Percentiles rank a stretch among this genome's conserved stretches.
Conservation (phyloP, 2,329 filamentous ascomycete genomes). For the Waltergamsia citrina region DNA sequence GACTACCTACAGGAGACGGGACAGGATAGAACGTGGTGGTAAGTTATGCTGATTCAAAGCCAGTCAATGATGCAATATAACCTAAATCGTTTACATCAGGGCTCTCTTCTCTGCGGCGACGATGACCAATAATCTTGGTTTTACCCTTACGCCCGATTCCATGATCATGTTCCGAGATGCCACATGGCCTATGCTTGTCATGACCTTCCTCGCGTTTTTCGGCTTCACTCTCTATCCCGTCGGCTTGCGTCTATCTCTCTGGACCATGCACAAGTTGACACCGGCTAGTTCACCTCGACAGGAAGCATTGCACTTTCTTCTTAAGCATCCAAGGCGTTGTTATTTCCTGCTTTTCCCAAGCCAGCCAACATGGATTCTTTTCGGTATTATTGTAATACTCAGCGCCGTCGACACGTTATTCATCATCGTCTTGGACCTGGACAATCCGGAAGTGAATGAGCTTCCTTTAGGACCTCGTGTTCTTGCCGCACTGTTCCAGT, state of each 20-base stretch:
- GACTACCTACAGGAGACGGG: conserved; percentile 27
- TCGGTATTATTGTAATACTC: conserved; percentile 37
- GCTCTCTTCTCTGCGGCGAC: conserved; percentile 40
- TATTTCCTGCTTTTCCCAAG: conserved; percentile 54
- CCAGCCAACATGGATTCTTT: conserved; percentile 48
- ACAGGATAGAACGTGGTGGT: conserved; percentile 38
- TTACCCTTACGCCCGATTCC: conserved; percentile 44
- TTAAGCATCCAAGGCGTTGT: conserved; percentile 53
- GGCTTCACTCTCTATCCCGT: conserved; percentile 49
- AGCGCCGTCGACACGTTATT: conserved; percentile 46
- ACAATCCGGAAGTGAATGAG: conserved; percentile 36
- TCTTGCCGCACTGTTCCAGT: conserved; percentile 50
- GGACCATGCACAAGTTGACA: conserved; percentile 38
- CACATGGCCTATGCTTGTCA: conserved; percentile 31
- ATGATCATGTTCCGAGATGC: conserved; percentile 39
- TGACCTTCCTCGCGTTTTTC: conserved; percentile 37
- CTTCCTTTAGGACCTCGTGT: conserved; percentile 35
- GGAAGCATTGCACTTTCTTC: conserved; percentile 43
- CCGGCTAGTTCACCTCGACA: conserved; percentile 26
- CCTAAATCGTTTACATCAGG: conserved; percentile 16
- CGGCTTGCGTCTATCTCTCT: conserved; percentile 48
- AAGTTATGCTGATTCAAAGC: conserved; percentile 9
- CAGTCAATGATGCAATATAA: neutral
- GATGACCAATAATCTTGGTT: conserved; percentile 42
- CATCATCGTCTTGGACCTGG: conserved; percentile 40